Evolutionary conservation across 2,329 filamentous ascomycete species (phyloP).

Genomic region (Bipolaris cookei): DNA sequence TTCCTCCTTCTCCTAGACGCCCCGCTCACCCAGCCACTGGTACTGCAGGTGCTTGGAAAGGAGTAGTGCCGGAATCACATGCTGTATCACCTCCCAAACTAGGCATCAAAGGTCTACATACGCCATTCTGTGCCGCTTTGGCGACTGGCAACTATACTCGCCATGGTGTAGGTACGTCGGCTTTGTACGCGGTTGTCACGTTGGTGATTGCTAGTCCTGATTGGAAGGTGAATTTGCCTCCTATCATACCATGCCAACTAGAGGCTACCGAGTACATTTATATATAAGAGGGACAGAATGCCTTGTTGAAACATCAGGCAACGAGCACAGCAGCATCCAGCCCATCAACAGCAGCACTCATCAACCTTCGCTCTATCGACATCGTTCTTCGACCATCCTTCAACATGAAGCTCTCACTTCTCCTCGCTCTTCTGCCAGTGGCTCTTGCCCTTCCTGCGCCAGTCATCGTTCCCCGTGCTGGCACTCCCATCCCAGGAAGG

Average conservation of each 20-base stretch:
- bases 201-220: conserved; percentile 32
- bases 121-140: conserved; percentile 35
- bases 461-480: conserved; percentile 48
- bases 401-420: conserved; percentile 50
- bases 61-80: conserved; percentile 28
- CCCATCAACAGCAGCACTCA: conserved; percentile 25
- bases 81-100: conserved; percentile 42
- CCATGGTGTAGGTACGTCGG: conserved; percentile 23
- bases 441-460: conserved; percentile 49
- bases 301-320: conserved; percentile 31
- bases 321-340: conserved; percentile 34
- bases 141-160: conserved; percentile 18
- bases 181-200: conserved; percentile 24
- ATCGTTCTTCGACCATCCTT: conserved; percentile 18
- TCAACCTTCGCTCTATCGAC: conserved; percentile 21
- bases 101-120: conserved; percentile 33
- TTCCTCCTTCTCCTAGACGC: conserved; percentile 26
- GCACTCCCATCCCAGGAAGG: conserved; percentile 49
- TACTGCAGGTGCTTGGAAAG: conserved; percentile 33
- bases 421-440: conserved; percentile 49
- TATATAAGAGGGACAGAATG: conserved; percentile 41
- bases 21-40: conserved; percentile 28
- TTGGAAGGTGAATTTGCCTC: conserved; percentile 39
- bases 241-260: conserved; percentile 15
- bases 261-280: conserved; percentile 24